phyloP scores from a whole-genome alignment of 805 yeast genomes.

The Candida xiaguanensis region DNA sequence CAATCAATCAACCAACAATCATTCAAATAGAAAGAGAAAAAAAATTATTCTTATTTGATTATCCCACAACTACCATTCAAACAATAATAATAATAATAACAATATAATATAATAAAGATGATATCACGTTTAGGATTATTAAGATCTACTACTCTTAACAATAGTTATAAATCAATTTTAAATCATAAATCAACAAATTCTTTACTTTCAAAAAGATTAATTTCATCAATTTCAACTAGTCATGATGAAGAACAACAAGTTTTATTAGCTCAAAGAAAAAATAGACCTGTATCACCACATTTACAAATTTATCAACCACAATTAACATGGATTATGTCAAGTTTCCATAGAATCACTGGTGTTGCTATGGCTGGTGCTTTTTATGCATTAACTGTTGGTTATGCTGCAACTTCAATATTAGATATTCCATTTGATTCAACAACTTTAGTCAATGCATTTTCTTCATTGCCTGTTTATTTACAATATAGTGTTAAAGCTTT shows the following conservation, averaged over 20 bases:
- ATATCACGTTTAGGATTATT: constrained; percentile 29
- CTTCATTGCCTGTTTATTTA: constrained; percentile 59
- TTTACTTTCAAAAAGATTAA: constrained; percentile 14
- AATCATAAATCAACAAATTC: too few species aligned
- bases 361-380: constrained; percentile 75
- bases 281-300: constrained; percentile 91
- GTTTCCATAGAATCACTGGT: constrained; percentile 85
- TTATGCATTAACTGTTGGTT: constrained; percentile 72
- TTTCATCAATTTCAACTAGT: constrained; percentile 45
- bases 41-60: too few species aligned
- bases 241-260: constrained; percentile 63
- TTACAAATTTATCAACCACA: constrained; percentile 88
- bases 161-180: too few species aligned
- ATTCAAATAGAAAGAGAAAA: too few species aligned
- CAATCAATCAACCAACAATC: too few species aligned
- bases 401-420: constrained; percentile 62
- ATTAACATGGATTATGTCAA: constrained; percentile 76
- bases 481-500: constrained; percentile 65
- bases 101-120: constrained; percentile 19
- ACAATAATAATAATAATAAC: not conserved
- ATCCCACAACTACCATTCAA: not conserved
- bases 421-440: constrained; percentile 57
- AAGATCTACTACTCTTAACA: constrained; percentile 17
- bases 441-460: constrained; percentile 49
- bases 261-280: constrained; percentile 74